Evolutionary conservation across 2,329 filamentous ascomycete genomes (phyloP), one percentile per base, ranked within the genome.

Genomic region (Triangularia verruculosa): DNA sequence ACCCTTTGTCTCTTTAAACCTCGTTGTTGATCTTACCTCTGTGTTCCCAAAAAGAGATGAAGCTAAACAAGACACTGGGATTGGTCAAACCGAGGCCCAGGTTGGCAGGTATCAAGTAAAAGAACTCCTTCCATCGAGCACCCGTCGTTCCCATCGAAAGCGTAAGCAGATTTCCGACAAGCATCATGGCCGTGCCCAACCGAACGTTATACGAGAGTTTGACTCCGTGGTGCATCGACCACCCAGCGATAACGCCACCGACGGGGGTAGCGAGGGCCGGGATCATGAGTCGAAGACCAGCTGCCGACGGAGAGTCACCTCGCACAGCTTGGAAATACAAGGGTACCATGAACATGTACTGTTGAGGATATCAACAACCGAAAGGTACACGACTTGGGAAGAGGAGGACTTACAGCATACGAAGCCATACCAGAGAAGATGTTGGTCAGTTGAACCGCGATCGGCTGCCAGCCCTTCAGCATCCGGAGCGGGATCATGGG

Each of bases 281-380:
- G 1, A 87, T 81, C 0, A 86, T 82, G 9, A 91, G 83, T 2
- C 87, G 82, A 5, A 86, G 80, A 1, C 88, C 88, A 0, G 88
- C 88, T 15, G 80, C 79, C 0, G 87, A 86, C 0, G 88, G 83
- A 0, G 84, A 84, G 63, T 89, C 86, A 1, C 84, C 75, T 1
- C 88, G 80, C 13, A 89, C 85, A 0, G 84, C 86, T 67, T 89
- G 87, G 71, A 89, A 90, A 75, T 88, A 91, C 4, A 91, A 77
- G 0, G 89, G 89, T 0, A 88, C 80, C 71, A 89, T 88, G 75
- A 91, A 90, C n/a, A 90, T 77, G 66, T 89, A 84, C 79, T 83
- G 43, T 12, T 20, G 24, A 4, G 13, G 13, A 64, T 4, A 57
- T 55, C 8, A 22, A 5, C 25, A 62, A 24, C 24, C 12, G 34